phyloP scores from a whole-genome alignment of 2,329 filamentous ascomycete species.

The Samsoniella hepiali region DNA sequence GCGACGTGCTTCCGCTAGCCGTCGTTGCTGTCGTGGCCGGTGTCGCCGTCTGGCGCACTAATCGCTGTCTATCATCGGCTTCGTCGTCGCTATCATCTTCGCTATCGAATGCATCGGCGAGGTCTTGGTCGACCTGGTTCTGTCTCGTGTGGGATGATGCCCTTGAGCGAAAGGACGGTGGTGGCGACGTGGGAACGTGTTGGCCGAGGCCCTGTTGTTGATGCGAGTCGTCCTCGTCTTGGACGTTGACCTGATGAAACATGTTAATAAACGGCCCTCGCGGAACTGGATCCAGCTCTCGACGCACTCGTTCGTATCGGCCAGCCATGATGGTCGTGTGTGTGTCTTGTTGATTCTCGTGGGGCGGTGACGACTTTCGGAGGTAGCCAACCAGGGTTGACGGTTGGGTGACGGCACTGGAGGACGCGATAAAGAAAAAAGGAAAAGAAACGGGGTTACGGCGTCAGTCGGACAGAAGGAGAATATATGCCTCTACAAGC shows the following conservation, averaged over 20 bases:
- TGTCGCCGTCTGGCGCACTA: slow-evolving; percentile 69
- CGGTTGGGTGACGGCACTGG: not conserved
- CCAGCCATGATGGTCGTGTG: slow-evolving; percentile 44
- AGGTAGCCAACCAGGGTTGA: not conserved
- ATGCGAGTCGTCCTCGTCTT: slow-evolving; percentile 50
- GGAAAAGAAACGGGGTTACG: not conserved
- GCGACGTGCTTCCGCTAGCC: slow-evolving; percentile 12
- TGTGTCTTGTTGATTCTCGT: slow-evolving; percentile 14
- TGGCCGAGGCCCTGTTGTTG: slow-evolving; percentile 29
- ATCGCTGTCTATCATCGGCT: slow-evolving; percentile 76
- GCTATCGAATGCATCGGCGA: slow-evolving; percentile 89
- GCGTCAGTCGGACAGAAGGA: not conserved
- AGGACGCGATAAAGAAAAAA: not conserved
- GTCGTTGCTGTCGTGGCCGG: slow-evolving; percentile 34
- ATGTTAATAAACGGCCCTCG: slow-evolving; percentile 21
- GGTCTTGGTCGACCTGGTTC: slow-evolving; percentile 65
- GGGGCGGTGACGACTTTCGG: slow-evolving; percentile 1
- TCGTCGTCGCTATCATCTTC: slow-evolving; percentile 70
- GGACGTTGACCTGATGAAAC: slow-evolving; percentile 50
- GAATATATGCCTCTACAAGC: slow-evolving; percentile 21
- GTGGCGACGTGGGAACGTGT: slow-evolving; percentile 56
- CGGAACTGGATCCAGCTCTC: not conserved
- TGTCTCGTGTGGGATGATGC: slow-evolving; percentile 55
- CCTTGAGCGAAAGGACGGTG: slow-evolving; percentile 86
- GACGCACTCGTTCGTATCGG: slow-evolving; percentile 56